A percentile compares a stretch with the other conserved stretches of the same genome.
Evolutionary conservation across 2,329 filamentous ascomycete species (phyloP).

Genomic region (Hymenoscyphus fraxineus): DNA sequence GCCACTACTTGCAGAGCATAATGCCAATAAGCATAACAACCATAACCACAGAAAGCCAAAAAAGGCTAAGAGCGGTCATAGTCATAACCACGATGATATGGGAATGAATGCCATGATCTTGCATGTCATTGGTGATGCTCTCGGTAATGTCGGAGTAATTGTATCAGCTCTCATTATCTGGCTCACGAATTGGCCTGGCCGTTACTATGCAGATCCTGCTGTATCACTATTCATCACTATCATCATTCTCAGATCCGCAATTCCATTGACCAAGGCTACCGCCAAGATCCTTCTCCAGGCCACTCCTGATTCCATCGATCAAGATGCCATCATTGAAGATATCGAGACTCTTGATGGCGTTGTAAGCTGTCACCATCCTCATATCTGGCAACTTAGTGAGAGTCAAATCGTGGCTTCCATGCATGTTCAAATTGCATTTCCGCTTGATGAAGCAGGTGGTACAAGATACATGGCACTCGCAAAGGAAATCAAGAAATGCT

Average conservation of each 20-base stretch:
- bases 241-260: slow-evolving; percentile 68
- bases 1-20: slow-evolving; percentile 24
- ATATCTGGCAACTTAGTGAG: slow-evolving; percentile 96
- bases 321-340: slow-evolving; percentile 89
- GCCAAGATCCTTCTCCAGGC: slow-evolving; percentile 90
- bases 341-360: slow-evolving; percentile 83
- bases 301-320: slow-evolving; percentile 80
- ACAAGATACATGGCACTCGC: slow-evolving; percentile 89
- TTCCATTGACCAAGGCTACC: slow-evolving; percentile 75
- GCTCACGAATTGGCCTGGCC: slow-evolving; percentile 77
- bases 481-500: slow-evolving; percentile 74
- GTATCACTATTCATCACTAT: slow-evolving; percentile 93
- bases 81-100: slow-evolving; percentile 81
- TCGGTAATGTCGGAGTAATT: slow-evolving; percentile 85
- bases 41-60: slow-evolving; percentile 81
- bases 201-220: slow-evolving; percentile 83
- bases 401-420: slow-evolving; percentile 91
- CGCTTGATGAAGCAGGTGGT: slow-evolving; percentile 75
- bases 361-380: slow-evolving; percentile 87
- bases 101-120: slow-evolving; percentile 88
- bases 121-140: slow-evolving; percentile 75
- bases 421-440: slow-evolving; percentile 88
- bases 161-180: slow-evolving; percentile 83
- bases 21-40: slow-evolving; percentile 38
- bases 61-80: slow-evolving; percentile 60